Evolutionary conservation across 371 early-diverging fungal species (phyloP), one percentile per base, ranked within the genome.

Genomic region (Rhizomucor pusillus): DNA sequence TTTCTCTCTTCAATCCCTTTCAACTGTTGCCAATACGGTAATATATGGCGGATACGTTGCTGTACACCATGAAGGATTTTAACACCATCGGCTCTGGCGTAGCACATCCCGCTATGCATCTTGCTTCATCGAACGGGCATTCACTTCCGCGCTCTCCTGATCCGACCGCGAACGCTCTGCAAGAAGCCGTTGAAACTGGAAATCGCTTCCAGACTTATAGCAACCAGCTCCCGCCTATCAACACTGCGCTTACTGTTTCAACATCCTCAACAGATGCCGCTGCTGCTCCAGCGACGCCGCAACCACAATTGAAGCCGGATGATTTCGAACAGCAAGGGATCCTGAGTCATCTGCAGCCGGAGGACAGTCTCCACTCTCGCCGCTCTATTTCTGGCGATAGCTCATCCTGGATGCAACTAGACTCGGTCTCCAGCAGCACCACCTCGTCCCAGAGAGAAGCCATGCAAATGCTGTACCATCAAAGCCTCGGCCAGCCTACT

Each of bases 171-270:
- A 29, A 29, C 29, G 29, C 29, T 29, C 29, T 29, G 29, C 29
- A 29, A 29, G 29, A 29, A 7, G 29, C 29, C 29, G 29, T 29
- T 29, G 29, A 29, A 5, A 7, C 47, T 12, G 46, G 34, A 29
- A 13, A 47, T 20, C 51, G 51, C 11, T 51, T 49, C 12, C 61
- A 60, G 39, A 24, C 40, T 23, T 57, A 50, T 33, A 56, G 52
- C 47, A 52, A 52, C 13, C 62, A 62, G 39, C 18, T 62, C 11
- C 62, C 62, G 14, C 62, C 62, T 20, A 56, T 62, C 49, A 62
- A 41, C 7, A 48, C 59, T 4, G 45, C 52, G 18, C 23, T 50
- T 6, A 37, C 53, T 13, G 36, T 40, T 3, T 47, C 41, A 36
- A 35, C 48, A 22, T 37, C 23, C n/a, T 20, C 58, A 34, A n/a